Base-by-base conservation (phyloP, 352 stramenopile genomes). In the Albugo candida region DNA sequence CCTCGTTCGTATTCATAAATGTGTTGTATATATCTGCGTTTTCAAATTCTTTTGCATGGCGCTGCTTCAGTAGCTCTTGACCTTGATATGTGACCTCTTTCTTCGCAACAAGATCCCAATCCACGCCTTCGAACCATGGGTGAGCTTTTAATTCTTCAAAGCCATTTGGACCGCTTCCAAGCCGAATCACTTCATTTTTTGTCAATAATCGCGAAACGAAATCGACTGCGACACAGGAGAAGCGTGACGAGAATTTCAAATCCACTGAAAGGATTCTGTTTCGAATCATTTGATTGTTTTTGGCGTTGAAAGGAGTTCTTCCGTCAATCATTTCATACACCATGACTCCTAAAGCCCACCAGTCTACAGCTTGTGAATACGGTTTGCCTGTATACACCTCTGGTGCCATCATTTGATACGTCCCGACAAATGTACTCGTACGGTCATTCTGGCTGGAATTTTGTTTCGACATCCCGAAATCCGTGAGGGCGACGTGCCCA, bases 401-500 rank as follows among this genome's bases (percentile, higher is more conserved):
- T 5, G 85, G 85, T 11, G 85, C 81, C 65, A 96, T 89, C 65
- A 93, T 93, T 59, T 96, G 75, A 56, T 88, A 89, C 48, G 84
- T 96, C 20, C 86, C 86, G 19, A 92, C 86, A 52, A 96, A 93
- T 13, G 85, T 94, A 4, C 62, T 74, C 39, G 83, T 93, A 36
- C 81, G 70, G 14, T 67, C 64, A 39, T 67, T 52, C 19, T 70
- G 65, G 14, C 62, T 81, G 60, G 98, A 96, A 45, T 96, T 94
- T 55, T 98, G 94, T 61, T 99, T 99, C 10, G 83, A 95, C 59
- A 98, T 87, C 13, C 95, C 95, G 65, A 99, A 99, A 65, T 99
- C 95, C 40, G 95, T 99, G 17, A 99, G 66, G 34, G 92, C 83
- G 40, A 99, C 81, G 57, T 99, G 92, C 37, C 95, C 95, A 43